A percentile compares a stretch with the other conserved stretches of the same genome.
Conservation (phyloP, 2,329 filamentous ascomycete species). For the Microcyclosporella mali region DNA sequence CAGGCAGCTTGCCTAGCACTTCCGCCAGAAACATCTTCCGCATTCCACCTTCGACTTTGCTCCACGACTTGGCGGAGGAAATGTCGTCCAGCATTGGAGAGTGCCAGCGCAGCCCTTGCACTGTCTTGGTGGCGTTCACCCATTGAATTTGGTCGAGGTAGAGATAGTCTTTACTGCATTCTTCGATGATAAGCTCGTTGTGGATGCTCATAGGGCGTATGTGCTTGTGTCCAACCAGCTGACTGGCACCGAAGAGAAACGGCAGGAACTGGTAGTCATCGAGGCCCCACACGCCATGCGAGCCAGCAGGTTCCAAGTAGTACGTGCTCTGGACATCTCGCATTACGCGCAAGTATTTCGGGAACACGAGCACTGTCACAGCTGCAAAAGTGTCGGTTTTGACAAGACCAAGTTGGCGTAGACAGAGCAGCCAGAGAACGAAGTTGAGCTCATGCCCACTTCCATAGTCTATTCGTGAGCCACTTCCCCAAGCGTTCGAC, state of each 20-base stretch:
- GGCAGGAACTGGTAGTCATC: slow-evolving; percentile 51
- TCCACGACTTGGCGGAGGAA: slow-evolving; percentile 80
- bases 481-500: slow-evolving; percentile 76
- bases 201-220: slow-evolving; percentile 61
- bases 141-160: slow-evolving; percentile 91
- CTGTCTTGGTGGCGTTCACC: slow-evolving; percentile 93
- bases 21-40: slow-evolving; percentile 92
- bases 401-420: slow-evolving; percentile 70
- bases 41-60: slow-evolving; percentile 92
- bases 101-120: slow-evolving; percentile 91
- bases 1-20: slow-evolving; percentile 84
- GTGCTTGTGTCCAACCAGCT: slow-evolving; percentile 60
- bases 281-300: slow-evolving; percentile 48
- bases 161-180: slow-evolving; percentile 74
- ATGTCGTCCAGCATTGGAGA: slow-evolving; percentile 98
- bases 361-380: slow-evolving; percentile 71
- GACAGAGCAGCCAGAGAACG: slow-evolving; percentile 89
- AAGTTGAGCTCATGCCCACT: slow-evolving; percentile 98
- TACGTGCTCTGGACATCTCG: slow-evolving; percentile 82
- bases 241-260: slow-evolving; percentile 45
- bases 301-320: slow-evolving; percentile 75
- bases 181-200: slow-evolving; percentile 78
- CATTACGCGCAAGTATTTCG: slow-evolving; percentile 79
- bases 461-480: slow-evolving; percentile 85
- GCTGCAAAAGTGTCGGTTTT: slow-evolving; percentile 61